phyloP scores from a whole-genome alignment of 2,329 filamentous ascomycete species.

The Polytolypa hystricis region DNA sequence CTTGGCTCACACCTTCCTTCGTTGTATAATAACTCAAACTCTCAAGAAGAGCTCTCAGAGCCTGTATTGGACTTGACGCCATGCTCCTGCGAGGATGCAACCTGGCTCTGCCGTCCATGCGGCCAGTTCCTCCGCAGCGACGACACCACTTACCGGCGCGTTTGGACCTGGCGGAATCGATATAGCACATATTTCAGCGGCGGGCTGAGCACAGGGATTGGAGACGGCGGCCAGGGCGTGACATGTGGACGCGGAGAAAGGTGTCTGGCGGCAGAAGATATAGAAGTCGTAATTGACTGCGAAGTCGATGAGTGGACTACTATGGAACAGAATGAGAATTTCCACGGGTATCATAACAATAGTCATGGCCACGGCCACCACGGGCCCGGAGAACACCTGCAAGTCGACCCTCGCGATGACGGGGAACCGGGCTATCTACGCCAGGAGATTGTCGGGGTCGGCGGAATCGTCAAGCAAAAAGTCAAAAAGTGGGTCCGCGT shows the following conservation, averaged over 20 bases:
- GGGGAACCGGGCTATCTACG: constrained; percentile 60
- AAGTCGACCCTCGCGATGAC: constrained; percentile 18
- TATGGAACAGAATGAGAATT: constrained; percentile 19
- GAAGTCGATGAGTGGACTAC: constrained; percentile 63
- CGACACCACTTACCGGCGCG: constrained; percentile 50
- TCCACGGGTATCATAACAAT: constrained; percentile 9
- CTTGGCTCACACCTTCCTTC: constrained; percentile 18
- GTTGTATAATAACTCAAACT: constrained; percentile 8
- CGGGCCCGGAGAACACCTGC: constrained; percentile 7
- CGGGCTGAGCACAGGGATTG: constrained; percentile 74
- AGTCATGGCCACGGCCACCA: constrained; percentile 12
- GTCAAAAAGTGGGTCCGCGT: constrained; percentile 71
- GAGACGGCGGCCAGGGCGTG: constrained; percentile 78
- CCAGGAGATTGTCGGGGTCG: constrained; percentile 86
- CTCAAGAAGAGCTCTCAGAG: constrained; percentile 31
- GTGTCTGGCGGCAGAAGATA: constrained; percentile 66
- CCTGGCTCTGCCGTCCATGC: constrained; percentile 82
- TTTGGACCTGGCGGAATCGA: constrained; percentile 82
- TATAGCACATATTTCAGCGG: constrained; percentile 68
- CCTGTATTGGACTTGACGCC: constrained; percentile 42
- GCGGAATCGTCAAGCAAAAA: constrained; percentile 78
- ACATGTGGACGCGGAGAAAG: constrained; percentile 68
- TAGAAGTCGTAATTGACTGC: constrained; percentile 76
- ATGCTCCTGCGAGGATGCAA: constrained; percentile 46
- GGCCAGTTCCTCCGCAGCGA: constrained; percentile 54